Base-by-base conservation (phyloP, 2,329 filamentous ascomycete species). In the Aspergillus versicolor region DNA sequence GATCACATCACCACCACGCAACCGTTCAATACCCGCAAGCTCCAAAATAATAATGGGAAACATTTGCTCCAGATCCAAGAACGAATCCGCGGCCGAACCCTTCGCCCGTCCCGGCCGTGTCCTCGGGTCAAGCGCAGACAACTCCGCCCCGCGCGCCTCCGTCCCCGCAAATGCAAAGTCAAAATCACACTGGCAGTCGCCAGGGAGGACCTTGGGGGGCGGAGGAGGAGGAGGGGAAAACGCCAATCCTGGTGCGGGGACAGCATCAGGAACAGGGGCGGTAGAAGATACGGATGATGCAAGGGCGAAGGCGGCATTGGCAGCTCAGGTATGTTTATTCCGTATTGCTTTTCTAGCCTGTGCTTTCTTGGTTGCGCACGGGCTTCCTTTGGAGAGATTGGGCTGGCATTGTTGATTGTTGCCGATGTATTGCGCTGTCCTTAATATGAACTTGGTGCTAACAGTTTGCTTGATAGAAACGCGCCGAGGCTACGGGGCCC, bases 51-150 rank as follows among this genome's bases (percentile, higher is more conserved):
- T 17, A 38, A 96, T 97, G 92, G 92, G 92, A 58, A 93, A 91
- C 73, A 82, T 91, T 76, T 96, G 90, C 79, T 90, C 91, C 71
- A 92, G 91, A 73, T 82, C 81, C 57, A 78, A 84, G 32, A 77
- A 84, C 61, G 67, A 78, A 62, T 66, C 78, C 43, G 68, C 79
- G 62, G 66, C 78, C 43, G 86, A 89, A 65, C 80, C 84, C 73
- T 94, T 92, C 78, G 77, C 84, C 52, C 84, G 84, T 53, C 87
- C 89, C 48, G 91, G 91, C 58, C 88, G 90, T 53, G 83, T 86
- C 38, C 81, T 96, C 54, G 88, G 85, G 63, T 37, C 55, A 41
- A 44, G 40, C 46, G 19, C 73, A 80, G 63, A 76, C 59, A 63
- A 79, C 68, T 74, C 73, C 56, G 83, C 79, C 62, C 82, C 79